Conservation (phyloP, 1,139 yeast species). For the Candida tropicalis region DNA sequence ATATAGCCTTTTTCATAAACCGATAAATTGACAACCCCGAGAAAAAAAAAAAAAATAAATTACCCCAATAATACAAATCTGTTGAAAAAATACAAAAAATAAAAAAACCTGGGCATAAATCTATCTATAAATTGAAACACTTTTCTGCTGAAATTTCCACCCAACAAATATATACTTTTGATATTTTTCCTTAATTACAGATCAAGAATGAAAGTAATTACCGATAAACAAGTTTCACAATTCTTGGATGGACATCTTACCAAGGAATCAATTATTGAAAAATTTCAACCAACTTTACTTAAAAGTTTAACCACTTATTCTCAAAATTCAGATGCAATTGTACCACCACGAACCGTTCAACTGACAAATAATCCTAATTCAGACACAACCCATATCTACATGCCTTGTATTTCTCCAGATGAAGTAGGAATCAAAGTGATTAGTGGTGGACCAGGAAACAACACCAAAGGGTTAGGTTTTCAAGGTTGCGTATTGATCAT, state of each 20-base stretch:
- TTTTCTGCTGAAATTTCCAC: neutral
- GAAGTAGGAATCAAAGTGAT: constrained; percentile 49
- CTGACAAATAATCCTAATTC: constrained; percentile 27
- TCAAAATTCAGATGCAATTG: constrained; percentile 27
- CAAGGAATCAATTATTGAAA: constrained; percentile 22
- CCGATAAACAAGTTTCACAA: constrained; percentile 26
- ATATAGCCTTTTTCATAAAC: neutral
- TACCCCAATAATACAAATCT: neutral
- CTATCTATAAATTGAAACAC: neutral
- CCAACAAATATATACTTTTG: neutral
- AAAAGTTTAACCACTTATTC: constrained; percentile 25
- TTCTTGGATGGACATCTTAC: constrained; percentile 22
- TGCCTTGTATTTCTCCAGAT: constrained; percentile 62
- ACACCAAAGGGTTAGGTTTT: constrained; percentile 45
- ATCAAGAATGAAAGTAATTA: constrained; percentile 30
- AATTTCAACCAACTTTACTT: constrained; percentile 32
- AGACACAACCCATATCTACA: constrained; percentile 56
- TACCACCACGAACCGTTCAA: constrained; percentile 39
- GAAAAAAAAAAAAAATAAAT: neutral
- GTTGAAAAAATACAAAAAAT: neutral
- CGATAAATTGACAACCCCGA: no score
- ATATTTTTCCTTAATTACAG: neutral
- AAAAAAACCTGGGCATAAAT: neutral
- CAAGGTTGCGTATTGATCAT: constrained; percentile 55
- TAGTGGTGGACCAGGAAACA: constrained; percentile 49